Conservation (phyloP, 1,284 basidiomycete species). For the Heliocybe sulcata region DNA sequence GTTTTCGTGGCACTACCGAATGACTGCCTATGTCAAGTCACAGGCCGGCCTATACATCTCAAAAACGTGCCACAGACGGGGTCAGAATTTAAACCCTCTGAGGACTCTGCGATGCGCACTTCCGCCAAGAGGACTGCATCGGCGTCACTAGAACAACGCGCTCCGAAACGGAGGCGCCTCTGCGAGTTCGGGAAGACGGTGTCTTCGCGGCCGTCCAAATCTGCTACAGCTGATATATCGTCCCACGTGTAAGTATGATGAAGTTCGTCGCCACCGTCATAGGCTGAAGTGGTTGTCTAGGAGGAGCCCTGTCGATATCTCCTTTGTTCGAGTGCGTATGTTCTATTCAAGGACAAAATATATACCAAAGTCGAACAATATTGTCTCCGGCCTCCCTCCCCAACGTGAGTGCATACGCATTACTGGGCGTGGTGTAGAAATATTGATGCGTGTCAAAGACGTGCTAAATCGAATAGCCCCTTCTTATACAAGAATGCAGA, state of each 20-base stretch:
- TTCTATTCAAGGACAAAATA: constrained; percentile 62
- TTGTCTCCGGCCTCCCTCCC: constrained; percentile 60
- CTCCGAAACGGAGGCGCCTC: not conserved
- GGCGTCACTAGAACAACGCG: not conserved
- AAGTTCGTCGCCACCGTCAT: too few species aligned
- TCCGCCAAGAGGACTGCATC: too few species aligned
- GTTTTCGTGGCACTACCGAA: constrained; percentile 72
- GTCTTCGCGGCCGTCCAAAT: not conserved
- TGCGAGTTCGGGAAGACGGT: not conserved
- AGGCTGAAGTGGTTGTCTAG: too few species aligned
- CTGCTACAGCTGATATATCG: not conserved
- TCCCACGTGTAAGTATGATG: not conserved
- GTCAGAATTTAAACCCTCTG: not conserved
- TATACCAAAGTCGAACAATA: constrained; percentile 34
- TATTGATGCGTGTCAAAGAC: constrained; percentile 34
- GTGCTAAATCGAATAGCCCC: constrained; percentile 49
- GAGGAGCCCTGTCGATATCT: constrained; percentile 43
- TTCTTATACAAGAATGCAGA: constrained; percentile 26
- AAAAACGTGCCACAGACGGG: constrained; percentile 22
- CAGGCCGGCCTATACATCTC: constrained; percentile 60
- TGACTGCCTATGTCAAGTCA: constrained; percentile 75
- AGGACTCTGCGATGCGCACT: too few species aligned
- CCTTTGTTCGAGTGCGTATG: constrained; percentile 47
- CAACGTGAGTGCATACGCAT: constrained; percentile 41
- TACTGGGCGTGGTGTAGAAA: not conserved